Percentiles rank a stretch among this genome's conserved stretches.
Evolutionary conservation across 2,329 filamentous ascomycete genomes (phyloP).

Genomic region (Neobulgaria alba): DNA sequence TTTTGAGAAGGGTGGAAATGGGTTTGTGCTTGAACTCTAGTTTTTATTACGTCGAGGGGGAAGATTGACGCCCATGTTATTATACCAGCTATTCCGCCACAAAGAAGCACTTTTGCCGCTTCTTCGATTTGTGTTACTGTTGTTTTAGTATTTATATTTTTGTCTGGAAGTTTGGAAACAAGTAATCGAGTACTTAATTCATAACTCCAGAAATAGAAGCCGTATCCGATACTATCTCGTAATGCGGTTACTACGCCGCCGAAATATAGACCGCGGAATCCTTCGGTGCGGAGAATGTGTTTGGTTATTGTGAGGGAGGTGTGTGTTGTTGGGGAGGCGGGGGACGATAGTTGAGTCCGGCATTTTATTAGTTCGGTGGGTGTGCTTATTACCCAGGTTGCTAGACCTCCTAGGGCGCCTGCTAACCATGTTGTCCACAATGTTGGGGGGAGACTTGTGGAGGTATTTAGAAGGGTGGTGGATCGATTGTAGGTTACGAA

Average conservation of each 20-base stretch:
- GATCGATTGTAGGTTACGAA: conserved; percentile 87
- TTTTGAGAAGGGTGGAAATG: conserved; percentile 17
- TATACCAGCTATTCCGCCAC: conserved; percentile 80
- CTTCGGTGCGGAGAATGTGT: conserved; percentile 48
- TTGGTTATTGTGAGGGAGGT: conserved; percentile 49
- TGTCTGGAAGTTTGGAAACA: conserved; percentile 16
- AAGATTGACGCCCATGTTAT: conserved; percentile 87
- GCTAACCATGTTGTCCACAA: conserved; percentile 67
- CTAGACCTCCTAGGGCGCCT: conserved; percentile 72
- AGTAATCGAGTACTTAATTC: conserved; percentile 60
- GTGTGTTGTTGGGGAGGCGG: conserved; percentile 17
- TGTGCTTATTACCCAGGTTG: conserved; percentile 77
- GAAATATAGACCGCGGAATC: conserved; percentile 65
- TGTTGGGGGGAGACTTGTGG: conserved; percentile 30
- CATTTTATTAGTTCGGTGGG: conserved; percentile 91
- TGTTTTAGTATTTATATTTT: conserved; percentile 6
- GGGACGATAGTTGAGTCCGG: conserved; percentile 59
- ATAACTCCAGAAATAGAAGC: conserved; percentile 95
- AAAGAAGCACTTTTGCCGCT: conserved; percentile 62
- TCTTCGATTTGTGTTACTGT: conserved; percentile 33
- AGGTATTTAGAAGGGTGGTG: conserved; percentile 49
- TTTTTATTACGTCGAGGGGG: conserved; percentile 87
- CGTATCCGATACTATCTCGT: conserved; percentile 86
- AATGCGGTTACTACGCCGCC: conserved; percentile 75
- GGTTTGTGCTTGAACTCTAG: conserved; percentile 71